Base-by-base conservation (phyloP, 78 protist genomes). In the Dictyostelium capitatum region DNA sequence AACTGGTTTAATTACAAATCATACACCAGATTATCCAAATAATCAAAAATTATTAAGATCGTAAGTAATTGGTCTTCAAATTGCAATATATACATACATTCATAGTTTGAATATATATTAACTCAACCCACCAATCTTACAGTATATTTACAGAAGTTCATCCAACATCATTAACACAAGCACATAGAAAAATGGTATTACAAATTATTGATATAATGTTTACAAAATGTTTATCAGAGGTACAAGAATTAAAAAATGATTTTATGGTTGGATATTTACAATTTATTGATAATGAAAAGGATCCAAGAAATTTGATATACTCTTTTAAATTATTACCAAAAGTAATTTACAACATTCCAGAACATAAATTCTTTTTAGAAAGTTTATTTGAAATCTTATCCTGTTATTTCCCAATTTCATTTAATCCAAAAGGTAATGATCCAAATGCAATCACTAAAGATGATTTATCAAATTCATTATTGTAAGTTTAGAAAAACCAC, bases 201-300 rank as follows among this genome's bases (percentile, higher is more conserved):
- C 92, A 89, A 23, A 11, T 89, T 15, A 69, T 89, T 7, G 79
- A 84, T 25, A 23, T 56, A 23, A 47, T 81, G 46, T 72, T 95
- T 15, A 48, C 17, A 23, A 51, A 51, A 28, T 20, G 83, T 54
- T 41, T 77, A 62, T 15, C 57, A 14, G 97, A 74, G 72, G 19
- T 84, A 6, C 85, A 94, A 56, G 94, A 80, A 19, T 25, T 94
- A 30, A 64, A 79, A 32, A 46, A 70, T 43, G 97, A 94, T 32
- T 96, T 97, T 64, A 96, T 97, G 73, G 53, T 82, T 32, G 97
- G 96, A 50, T 95, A 83, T 41, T 51, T 97, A 23, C 97, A 91
- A 47, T 82, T 92, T 25, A 48, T 98, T n/a, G 98, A 98, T 25
- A 98, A 98, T 59, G 99, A 98, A 84, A 97, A 97, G 73, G 99